Conservation (phyloP, 192 early-diverging fungal genomes). For the Obelidium mucronatum region DNA sequence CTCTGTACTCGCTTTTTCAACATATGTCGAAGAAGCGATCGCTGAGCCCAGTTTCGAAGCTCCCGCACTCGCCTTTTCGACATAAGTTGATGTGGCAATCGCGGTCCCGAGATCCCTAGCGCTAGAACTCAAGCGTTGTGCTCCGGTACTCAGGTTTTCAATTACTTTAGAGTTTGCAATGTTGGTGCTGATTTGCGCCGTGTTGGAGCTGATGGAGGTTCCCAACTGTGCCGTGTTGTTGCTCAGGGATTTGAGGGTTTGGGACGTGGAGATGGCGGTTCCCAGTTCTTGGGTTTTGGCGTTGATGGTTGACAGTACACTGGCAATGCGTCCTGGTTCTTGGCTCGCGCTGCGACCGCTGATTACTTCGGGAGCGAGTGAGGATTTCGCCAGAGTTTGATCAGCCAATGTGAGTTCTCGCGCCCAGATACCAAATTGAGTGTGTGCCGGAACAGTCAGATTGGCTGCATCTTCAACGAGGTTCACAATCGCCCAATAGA, state of each 20-base stretch:
- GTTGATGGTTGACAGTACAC: no score
- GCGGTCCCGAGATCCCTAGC: no score
- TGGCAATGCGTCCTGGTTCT: no score
- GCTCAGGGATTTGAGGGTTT: background rate
- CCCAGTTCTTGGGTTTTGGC: no score
- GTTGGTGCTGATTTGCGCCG: background rate
- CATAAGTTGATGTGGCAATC: background rate
- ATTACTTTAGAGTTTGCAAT: background rate
- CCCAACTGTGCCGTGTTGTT: background rate
- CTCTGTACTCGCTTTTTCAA: background rate
- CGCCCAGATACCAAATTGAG: background rate
- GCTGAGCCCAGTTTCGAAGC: background rate
- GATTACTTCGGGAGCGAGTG: background rate
- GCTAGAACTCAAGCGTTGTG: background rate
- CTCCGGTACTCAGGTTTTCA: background rate
- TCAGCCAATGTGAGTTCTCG: background rate
- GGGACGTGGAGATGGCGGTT: no score
- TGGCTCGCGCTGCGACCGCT: no score
- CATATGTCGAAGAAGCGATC: background rate
- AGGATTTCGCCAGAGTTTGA: background rate
- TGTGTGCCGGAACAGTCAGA: background rate
- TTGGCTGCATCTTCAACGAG: constrained; percentile 26
- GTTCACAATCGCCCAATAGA: constrained; percentile 26
- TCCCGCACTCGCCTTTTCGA: no score
- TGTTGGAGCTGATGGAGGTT: background rate